These are phyloP conservation scores for Pachysandra terminalis DNA, from an alignment of 164 flowering plant genomes.

Conservation along the genomic window DNA sequence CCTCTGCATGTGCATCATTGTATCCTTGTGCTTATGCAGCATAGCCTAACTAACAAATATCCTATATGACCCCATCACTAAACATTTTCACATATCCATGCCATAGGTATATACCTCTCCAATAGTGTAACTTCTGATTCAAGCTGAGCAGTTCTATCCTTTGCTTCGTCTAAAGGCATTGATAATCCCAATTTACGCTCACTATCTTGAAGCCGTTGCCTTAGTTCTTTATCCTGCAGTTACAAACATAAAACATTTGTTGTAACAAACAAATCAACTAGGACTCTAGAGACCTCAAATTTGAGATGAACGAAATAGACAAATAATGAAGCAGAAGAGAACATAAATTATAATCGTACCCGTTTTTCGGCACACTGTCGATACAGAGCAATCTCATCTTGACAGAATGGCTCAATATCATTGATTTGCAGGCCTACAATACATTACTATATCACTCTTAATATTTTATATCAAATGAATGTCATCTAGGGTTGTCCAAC, in stretches of 20 bases:
- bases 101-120: conserved; percentile 54
- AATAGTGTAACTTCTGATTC: conserved; percentile 67
- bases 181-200: conserved; percentile 82
- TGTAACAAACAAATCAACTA: background rate
- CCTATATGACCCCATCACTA: background rate
- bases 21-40: background rate
- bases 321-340: background rate
- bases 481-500: background rate
- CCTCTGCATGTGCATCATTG: background rate
- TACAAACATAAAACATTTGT: conserved; percentile 6
- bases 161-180: conserved; percentile 78
- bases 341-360: conserved; percentile 39
- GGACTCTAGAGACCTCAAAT: background rate
- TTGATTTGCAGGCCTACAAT: conserved; percentile 79
- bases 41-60: too few relatives aligned
- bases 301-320: background rate
- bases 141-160: conserved; percentile 70
- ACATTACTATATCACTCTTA: conserved; percentile 1
- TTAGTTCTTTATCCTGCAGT: conserved; percentile 68
- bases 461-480: background rate
- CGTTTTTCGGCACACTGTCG: conserved; percentile 80
- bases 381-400: conserved; percentile 87
- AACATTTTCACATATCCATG: background rate
- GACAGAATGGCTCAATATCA: conserved; percentile 94
- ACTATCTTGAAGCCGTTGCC: conserved; percentile 77